Percentiles rank a stretch among this genome's conserved stretches.
phyloP scores from a whole-genome alignment of 208 protist species.

The Acanthamoeba rhysodes region DNA sequence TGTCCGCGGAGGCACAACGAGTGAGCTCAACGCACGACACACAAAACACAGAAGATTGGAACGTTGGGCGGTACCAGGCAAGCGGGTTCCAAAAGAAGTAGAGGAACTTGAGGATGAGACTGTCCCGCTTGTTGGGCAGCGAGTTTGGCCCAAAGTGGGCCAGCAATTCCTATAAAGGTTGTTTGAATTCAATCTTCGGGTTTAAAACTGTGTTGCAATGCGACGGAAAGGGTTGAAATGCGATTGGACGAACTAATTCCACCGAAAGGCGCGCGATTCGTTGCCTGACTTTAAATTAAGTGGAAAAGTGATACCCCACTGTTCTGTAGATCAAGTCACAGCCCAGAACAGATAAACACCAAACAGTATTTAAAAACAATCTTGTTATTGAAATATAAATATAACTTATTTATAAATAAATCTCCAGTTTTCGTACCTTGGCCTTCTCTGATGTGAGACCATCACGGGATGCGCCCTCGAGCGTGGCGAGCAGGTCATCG shows the following conservation, averaged over 20 bases:
- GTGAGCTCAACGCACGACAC: not conserved
- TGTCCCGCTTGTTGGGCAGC: constrained; percentile 81
- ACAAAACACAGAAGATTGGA: not conserved
- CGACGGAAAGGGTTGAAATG: too few species aligned
- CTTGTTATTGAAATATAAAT: too few species aligned
- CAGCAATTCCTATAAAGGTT: constrained; percentile 1
- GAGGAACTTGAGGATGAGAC: constrained; percentile 70
- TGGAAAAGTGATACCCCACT: too few species aligned
- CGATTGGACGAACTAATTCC: too few species aligned
- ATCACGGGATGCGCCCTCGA: not conserved
- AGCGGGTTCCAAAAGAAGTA: constrained; percentile 86
- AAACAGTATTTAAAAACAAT: too few species aligned
- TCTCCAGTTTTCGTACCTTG: too few species aligned
- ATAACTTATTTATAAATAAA: too few species aligned
- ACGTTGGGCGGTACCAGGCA: constrained; percentile 72
- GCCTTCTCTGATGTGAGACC: not conserved
- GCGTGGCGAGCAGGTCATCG: not conserved
- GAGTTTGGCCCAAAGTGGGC: constrained; percentile 82
- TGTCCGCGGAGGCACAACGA: not conserved
- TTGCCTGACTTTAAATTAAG: too few species aligned
- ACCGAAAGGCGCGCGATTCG: not conserved
- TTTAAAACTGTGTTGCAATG: too few species aligned
- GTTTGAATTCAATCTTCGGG: too few species aligned
- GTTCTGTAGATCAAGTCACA: not conserved
- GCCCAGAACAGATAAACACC: too few species aligned